A percentile compares a stretch with the other conserved stretches of the same genome.
These are phyloP conservation scores for Nemania sp. DNA, from an alignment of 2,329 filamentous ascomycete species.

Conservation along the genomic window DNA sequence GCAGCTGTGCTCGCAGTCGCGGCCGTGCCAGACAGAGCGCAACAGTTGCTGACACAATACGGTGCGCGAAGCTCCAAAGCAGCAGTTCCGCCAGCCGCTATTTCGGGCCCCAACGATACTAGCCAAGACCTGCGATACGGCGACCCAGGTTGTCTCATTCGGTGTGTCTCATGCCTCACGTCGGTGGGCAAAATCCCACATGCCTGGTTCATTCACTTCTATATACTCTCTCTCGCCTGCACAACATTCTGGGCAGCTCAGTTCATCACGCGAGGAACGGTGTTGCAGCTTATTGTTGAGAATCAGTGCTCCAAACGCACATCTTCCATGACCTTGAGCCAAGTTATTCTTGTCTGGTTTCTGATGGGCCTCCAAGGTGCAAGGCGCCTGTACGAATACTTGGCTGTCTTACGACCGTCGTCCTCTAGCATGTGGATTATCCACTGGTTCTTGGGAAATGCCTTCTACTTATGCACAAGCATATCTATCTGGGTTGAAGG, in stretches of 20 bases:
- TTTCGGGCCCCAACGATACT: background rate
- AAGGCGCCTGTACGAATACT: constrained; percentile 77
- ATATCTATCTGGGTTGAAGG: constrained; percentile 86
- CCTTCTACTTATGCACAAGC: constrained; percentile 75
- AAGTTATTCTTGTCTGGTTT: constrained; percentile 68
- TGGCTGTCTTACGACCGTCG: constrained; percentile 67
- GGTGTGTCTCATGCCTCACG: constrained; percentile 43
- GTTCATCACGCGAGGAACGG: constrained; percentile 57
- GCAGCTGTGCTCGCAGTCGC: constrained; percentile 49
- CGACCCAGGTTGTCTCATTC: constrained; percentile 31
- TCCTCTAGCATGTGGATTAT: constrained; percentile 81
- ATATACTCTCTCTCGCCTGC: constrained; percentile 69
- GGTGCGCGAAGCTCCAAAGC: constrained; percentile 48
- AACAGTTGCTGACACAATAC: constrained; percentile 54
- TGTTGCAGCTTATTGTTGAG: constrained; percentile 55
- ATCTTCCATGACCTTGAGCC: constrained; percentile 60
- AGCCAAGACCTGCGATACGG: constrained; percentile 4
- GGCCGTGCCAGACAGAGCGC: constrained; percentile 49
- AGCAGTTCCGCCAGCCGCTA: constrained; percentile 4
- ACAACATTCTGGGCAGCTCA: constrained; percentile 77
- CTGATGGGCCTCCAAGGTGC: constrained; percentile 77
- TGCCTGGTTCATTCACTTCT: constrained; percentile 88
- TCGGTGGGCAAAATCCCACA: constrained; percentile 72
- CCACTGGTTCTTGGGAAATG: constrained; percentile 79
- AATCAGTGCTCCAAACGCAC: constrained; percentile 41